Evolutionary conservation across 1,284 basidiomycete genomes (phyloP).

Genomic region (Pholiota adiposa): DNA sequence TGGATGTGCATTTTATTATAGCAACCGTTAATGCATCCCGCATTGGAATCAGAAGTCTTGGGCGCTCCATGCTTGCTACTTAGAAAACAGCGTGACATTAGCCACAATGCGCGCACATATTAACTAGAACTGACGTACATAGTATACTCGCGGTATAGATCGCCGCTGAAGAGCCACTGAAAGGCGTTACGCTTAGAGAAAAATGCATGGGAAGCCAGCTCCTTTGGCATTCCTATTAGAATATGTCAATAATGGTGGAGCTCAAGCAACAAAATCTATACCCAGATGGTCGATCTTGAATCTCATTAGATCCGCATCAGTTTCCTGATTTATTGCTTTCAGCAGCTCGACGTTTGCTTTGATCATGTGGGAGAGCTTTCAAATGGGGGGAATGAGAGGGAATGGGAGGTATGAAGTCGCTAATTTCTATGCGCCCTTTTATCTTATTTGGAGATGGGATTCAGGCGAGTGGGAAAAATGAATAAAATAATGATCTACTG

Average conservation of each 20-base stretch:
- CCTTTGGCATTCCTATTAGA: not conserved
- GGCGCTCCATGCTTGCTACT: not conserved
- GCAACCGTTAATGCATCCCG: not conserved
- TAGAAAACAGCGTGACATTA: no score
- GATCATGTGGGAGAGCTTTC: not conserved
- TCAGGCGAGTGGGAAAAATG: no score
- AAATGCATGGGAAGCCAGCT: not conserved
- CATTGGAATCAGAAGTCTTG: no score
- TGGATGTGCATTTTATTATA: not conserved
- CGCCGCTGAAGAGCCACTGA: not conserved
- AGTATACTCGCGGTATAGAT: not conserved
- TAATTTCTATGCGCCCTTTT: not conserved
- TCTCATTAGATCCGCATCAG: not conserved
- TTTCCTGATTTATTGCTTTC: no score
- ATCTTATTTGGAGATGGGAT: not conserved
- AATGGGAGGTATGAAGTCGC: no score
- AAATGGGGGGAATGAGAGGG: no score
- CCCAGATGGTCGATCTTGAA: not conserved
- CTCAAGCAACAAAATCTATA: not conserved
- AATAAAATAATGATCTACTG: not conserved
- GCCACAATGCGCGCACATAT: no score
- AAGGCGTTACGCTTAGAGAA: not conserved
- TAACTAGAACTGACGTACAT: not conserved
- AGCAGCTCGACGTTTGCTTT: not conserved
- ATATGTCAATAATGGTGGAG: not conserved